Evolutionary conservation across 805 yeast species (phyloP).

Genomic region (Candida oleophila): DNA sequence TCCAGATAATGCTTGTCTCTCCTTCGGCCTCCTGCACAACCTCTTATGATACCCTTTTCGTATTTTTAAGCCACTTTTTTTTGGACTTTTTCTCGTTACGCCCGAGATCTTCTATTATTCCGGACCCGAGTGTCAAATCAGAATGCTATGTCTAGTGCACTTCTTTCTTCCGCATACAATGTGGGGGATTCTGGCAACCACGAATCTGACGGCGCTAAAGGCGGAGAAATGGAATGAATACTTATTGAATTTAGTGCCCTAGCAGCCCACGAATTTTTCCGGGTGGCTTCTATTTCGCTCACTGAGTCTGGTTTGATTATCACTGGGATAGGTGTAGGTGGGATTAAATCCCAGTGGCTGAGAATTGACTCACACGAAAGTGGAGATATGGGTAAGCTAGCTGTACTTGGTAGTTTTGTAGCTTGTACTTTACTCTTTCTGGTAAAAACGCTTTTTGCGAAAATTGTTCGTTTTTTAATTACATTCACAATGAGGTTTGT

Average conservation of each 20-base stretch:
- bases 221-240: constrained; percentile 1
- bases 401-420: background rate
- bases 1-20: background rate
- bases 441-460: too few species aligned
- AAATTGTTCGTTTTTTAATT: too few species aligned
- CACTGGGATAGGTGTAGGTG: background rate
- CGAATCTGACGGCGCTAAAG: background rate
- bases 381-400: background rate
- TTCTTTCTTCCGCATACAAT: background rate
- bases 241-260: background rate
- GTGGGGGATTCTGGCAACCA: background rate
- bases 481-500: too few species aligned
- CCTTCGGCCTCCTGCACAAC: background rate
- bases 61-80: background rate
- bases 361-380: background rate
- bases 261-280: constrained; percentile 1
- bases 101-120: background rate
- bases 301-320: background rate
- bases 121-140: too few species aligned
- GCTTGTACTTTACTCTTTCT: background rate
- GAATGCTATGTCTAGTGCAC: too few species aligned
- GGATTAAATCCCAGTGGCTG: background rate
- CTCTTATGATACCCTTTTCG: background rate
- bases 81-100: background rate
- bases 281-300: background rate